Base-by-base conservation (phyloP, 495 filamentous ascomycete genomes). In the Sabuloglossum arenarium region DNA sequence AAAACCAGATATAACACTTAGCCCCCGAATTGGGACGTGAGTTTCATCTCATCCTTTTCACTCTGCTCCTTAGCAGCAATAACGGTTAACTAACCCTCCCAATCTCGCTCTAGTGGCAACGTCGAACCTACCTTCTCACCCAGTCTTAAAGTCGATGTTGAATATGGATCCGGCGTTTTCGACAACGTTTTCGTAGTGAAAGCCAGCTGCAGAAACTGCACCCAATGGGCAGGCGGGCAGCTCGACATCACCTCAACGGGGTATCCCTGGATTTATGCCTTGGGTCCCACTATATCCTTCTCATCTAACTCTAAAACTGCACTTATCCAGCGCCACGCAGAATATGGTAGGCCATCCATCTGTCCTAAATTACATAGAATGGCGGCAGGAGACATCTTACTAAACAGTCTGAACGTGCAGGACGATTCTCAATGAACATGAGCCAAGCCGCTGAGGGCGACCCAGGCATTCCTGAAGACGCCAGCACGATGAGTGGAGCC, bases 181-280 rank as follows among this genome's bases (percentile, higher is more conserved):
- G 58, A 64, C 50, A 57, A 60, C 31, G 56, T 59, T 51, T 63
- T 61, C 55, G 61, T 63, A 30, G 28, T 64, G 43, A 61, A 63
- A 29, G 62, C 62, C 28, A 45, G 58, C 3, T 63, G 61, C 50
- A 52, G 34, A 28, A 58, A 59, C 57, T 64, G 62, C 53, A 53
- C 52, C 23, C 52, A 53, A 46, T 64, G 62, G 62, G 50, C 23
- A 12, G 19, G 19, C 8, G 49, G 49, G 27, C 54, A 52, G 31
- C 31, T 64, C 29, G 49, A 62, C 55, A 43, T 56, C 21, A 52
- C 60, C 21, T 52, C 51, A 25, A 55, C 42, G 19, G 45, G 50
- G 11, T 55, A 61, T 34, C 62, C 62, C 6, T 63, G 58, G 59
- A 63, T 64, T n/a, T 64, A 63, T 54, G 62, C 61, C 30, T 62